phyloP scores from a whole-genome alignment of 192 early-diverging fungal species.

The Obelidium mucronatum region DNA sequence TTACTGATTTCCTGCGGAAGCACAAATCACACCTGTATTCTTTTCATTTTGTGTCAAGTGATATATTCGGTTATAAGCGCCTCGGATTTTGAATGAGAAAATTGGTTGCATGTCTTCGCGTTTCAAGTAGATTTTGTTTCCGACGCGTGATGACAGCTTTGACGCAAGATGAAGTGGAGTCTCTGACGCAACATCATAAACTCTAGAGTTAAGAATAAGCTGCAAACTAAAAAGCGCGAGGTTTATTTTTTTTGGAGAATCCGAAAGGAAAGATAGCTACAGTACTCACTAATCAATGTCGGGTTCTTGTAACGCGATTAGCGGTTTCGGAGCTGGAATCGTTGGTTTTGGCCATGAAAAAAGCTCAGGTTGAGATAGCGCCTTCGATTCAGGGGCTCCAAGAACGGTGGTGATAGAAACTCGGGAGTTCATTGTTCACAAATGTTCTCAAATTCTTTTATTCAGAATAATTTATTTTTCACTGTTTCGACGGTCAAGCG shows the following conservation, averaged over 20 bases:
- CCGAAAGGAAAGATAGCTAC: not conserved
- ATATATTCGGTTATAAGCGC: conserved; percentile 60
- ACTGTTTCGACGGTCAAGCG: too few relatives aligned
- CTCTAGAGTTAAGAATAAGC: conserved; percentile 58
- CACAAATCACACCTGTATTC: conserved; percentile 47
- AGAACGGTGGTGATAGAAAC: conserved; percentile 5
- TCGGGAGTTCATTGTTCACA: not conserved
- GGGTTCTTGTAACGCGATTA: not conserved
- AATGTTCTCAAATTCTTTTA: too few relatives aligned
- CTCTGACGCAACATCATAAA: conserved; percentile 47
- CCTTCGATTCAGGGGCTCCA: not conserved
- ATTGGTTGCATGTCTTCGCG: conserved; percentile 63
- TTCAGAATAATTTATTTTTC: too few relatives aligned
- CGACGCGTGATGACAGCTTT: conserved; percentile 42
- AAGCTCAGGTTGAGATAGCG: not conserved
- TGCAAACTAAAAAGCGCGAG: conserved; percentile 27
- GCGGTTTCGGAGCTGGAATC: conserved; percentile 37
- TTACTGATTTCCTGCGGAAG: conserved; percentile 44
- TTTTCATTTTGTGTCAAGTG: conserved; percentile 49
- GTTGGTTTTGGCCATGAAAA: conserved; percentile 38
- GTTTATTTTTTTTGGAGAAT: not conserved
- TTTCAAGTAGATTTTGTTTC: conserved; percentile 54
- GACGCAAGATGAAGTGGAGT: conserved; percentile 8
- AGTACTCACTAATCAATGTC: conserved; percentile 47
- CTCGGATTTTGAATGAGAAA: conserved; percentile 62